These are phyloP conservation scores for Trifolium fragiferum DNA, from an alignment of 306 rosid genomes.

Conservation along the genomic window DNA sequence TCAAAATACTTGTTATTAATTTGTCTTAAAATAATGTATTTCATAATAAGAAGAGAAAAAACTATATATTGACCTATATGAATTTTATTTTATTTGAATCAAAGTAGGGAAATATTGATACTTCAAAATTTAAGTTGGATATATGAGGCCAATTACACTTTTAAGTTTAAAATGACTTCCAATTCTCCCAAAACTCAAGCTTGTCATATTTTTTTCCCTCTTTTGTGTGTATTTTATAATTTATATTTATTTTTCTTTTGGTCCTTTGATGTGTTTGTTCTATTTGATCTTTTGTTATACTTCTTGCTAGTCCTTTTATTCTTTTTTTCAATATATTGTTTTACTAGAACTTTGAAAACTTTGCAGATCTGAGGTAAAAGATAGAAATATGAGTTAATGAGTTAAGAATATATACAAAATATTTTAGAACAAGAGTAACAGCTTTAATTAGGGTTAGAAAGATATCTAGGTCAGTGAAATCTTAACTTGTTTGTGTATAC, in stretches of 20 bases:
- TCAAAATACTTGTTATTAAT: neutral
- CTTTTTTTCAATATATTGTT: conserved; percentile 33
- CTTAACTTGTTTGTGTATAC: conserved; percentile 47
- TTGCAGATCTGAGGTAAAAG: conserved; percentile 50
- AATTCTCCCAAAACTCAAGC: neutral
- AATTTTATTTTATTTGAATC: neutral
- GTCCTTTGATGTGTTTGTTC: neutral
- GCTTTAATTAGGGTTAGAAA: conserved; percentile 50
- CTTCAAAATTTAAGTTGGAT: neutral
- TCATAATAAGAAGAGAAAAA: neutral
- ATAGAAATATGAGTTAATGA: conserved; percentile 43
- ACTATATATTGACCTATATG: neutral
- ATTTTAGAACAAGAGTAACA: conserved; percentile 36
- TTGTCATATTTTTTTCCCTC: neutral
- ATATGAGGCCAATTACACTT: neutral
- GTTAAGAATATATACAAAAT: conserved; percentile 25
- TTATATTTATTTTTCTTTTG: conserved; percentile 29
- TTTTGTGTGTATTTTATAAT: neutral
- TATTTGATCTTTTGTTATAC: conserved; percentile 1
- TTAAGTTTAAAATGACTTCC: neutral
- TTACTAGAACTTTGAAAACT: conserved; percentile 23
- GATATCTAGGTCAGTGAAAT: conserved; percentile 46
- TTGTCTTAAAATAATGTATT: neutral
- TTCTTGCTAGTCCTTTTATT: conserved; percentile 24
- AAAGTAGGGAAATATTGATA: neutral